A percentile compares a stretch with the other conserved stretches of the same genome.
Evolutionary conservation across 1,139 yeast species (phyloP).

Genomic region (Arxiozyma slooffiae): DNA sequence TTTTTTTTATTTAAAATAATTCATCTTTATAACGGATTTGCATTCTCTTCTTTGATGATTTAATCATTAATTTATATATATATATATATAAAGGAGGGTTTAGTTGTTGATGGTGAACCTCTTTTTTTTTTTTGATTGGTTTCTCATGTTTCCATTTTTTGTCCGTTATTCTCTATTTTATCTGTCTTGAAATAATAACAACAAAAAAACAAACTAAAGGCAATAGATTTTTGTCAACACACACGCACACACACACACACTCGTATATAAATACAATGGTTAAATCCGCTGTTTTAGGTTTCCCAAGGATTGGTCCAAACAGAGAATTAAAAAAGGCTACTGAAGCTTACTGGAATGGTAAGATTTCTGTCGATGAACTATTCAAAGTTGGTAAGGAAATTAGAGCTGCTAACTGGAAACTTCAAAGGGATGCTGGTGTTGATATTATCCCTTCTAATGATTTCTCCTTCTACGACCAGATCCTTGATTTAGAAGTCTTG

Average conservation of each 20-base stretch:
- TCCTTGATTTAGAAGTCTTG: constrained; percentile 80
- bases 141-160: not conserved
- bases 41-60: not conserved
- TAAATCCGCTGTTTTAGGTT: constrained; percentile 92
- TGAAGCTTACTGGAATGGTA: constrained; percentile 97
- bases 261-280: constrained; percentile 51
- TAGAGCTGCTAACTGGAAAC: constrained; percentile 95
- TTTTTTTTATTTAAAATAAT: not conserved
- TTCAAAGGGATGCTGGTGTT: constrained; percentile 95
- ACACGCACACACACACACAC: not conserved
- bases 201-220: not conserved
- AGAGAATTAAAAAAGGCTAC: constrained; percentile 98
- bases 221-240: not conserved
- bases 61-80: not conserved
- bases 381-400: constrained; percentile 88
- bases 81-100: not conserved
- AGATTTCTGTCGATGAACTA: constrained; percentile 77
- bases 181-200: not conserved
- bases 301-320: constrained; percentile 98
- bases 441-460: constrained; percentile 95
- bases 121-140: too few species aligned
- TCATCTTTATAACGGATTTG: too few species aligned
- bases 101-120: not conserved
- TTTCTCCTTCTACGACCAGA: constrained; percentile 96
- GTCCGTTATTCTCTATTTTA: not conserved